Base-by-base conservation (phyloP, 1,139 yeast genomes). In the Suhomyces chickasaworum region DNA sequence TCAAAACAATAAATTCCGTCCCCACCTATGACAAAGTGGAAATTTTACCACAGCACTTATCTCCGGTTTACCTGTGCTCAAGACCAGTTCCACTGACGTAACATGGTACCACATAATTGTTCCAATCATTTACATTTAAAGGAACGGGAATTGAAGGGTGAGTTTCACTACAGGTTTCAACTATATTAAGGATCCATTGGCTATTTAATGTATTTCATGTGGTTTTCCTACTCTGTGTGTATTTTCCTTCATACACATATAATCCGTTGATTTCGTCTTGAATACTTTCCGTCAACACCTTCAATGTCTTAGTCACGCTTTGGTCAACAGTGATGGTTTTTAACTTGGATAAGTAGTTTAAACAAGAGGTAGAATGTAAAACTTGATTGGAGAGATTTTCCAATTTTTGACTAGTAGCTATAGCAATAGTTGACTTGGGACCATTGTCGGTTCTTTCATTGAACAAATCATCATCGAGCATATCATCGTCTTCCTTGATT, bases 401-500 rank as follows among this genome's bases (percentile, higher is more conserved):
- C 41, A 46, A 23, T 3, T 17, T 36, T 13, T 46, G 44, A 21
- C 47, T 43, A 15, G 47, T 38, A 5, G 35, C 2, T n/a, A 13
- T 22, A 10, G 35, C 2, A 15, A 13, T 22, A 10, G 39, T 25
- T 31, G 41, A 4, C 29, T n/a, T 22, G 20, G 30, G 2, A 5
- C 20, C 9, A 4, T 18, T 21, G 2, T 18, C 15, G 9, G 50
- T 42, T 22, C 33, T 40, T 13, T 52, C 54, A 23, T 45, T 45
- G 46, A 55, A 55, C 21, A 55, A 45, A 32, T 53, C 55, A 32
- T 55, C 59, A 27, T 54, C 57, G 10, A 50, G 51, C 25, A 50
- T 44, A 29, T 46, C 50, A 8, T 49, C 44, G n/a, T 52, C 56
- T 6, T 49, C 48, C n/a, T 49, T 48, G 13, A 47, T 37, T 15